Evolutionary conservation across 352 stramenopile genomes (phyloP), one percentile per base, ranked within the genome.

Genomic region (Pythium phragmiticola): DNA sequence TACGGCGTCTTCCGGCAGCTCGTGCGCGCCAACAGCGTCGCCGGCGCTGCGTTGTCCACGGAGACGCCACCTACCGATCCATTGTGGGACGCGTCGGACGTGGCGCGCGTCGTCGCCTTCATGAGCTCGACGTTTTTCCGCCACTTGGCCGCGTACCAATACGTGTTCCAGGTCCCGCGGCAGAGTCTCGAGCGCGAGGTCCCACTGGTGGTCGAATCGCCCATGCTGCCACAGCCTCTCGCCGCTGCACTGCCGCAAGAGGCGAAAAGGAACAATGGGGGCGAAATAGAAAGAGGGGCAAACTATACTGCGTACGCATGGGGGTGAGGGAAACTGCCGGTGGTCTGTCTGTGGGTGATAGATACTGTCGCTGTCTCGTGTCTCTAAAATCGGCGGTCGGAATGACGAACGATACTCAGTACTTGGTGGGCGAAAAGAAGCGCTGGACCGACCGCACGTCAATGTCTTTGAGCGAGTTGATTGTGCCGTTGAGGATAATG

Each of bases 401-500:
- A 50, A 21, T 57, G 13, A 21, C 33, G n/a, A 26, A n/a, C 7
- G 34, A 13, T 48, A 11, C 28, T 16, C n/a, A 23, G 49, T 43
- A 17, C 28, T 16, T 50, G 52, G 69, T 69, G 33, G 53, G 41
- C 46, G 36, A n/a, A 34, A 91, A 71, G 53, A 84, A 65, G 11
- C 71, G 69, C 57, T 73, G 77, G 37, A 90, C 63, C 46, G 72
- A 82, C 28, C 76, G 65, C 17, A 90, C 50, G 66, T 92, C 77
- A 37, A 94, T 66, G 52, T 90, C 86, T 71, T 92, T 91, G 58
- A 95, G 76, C 49, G 86, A 92, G 73, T 96, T 95, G 72, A 97
- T 97, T 36, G 89, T 96, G 59, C 89, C 88, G 76, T 97, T 97
- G 67, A 97, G 84, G 65, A 97, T 97, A 65, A 97, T 94, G 63